A percentile compares a stretch with the other conserved stretches of the same genome.
Conservation (phyloP, 306 rosid genomes). For the Mimosa pudica region DNA sequence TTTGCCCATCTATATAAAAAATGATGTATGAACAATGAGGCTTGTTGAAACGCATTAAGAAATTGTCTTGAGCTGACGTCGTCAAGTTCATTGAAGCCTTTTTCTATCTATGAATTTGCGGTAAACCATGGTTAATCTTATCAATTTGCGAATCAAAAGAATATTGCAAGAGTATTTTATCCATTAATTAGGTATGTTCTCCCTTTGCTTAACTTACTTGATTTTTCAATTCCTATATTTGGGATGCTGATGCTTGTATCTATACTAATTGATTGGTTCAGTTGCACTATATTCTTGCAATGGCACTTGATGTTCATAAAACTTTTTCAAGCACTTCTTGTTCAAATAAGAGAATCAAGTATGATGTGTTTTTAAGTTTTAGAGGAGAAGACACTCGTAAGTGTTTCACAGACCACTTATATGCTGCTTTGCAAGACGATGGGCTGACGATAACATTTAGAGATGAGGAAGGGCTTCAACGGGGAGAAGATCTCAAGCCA, state of each 20-base stretch:
- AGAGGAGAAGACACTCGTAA: constrained; percentile 34
- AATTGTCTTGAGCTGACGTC: too few relatives aligned
- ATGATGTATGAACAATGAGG: too few relatives aligned
- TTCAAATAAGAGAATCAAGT: background rate
- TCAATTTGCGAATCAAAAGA: too few relatives aligned
- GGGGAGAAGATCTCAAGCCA: constrained; percentile 7
- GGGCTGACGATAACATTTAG: constrained; percentile 7
- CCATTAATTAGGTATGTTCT: too few relatives aligned
- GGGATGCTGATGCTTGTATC: background rate
- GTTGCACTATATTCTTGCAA: background rate
- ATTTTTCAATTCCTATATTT: too few relatives aligned
- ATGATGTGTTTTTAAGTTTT: constrained; percentile 38
- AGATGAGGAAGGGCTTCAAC: constrained; percentile 19
- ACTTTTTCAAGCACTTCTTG: background rate
- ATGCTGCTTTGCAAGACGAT: background rate
- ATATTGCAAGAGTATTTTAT: too few relatives aligned
- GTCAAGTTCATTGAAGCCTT: too few relatives aligned
- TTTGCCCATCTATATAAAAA: too few relatives aligned
- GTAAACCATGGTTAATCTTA: too few relatives aligned
- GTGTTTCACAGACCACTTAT: constrained; percentile 29
- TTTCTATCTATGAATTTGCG: too few relatives aligned
- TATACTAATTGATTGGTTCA: background rate
- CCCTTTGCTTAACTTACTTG: too few relatives aligned
- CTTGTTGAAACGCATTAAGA: too few relatives aligned
- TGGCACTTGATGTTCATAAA: background rate